Evolutionary conservation across 805 yeast species (phyloP), one percentile per base, ranked within the genome.

Genomic region (Lachancea meyersii): DNA sequence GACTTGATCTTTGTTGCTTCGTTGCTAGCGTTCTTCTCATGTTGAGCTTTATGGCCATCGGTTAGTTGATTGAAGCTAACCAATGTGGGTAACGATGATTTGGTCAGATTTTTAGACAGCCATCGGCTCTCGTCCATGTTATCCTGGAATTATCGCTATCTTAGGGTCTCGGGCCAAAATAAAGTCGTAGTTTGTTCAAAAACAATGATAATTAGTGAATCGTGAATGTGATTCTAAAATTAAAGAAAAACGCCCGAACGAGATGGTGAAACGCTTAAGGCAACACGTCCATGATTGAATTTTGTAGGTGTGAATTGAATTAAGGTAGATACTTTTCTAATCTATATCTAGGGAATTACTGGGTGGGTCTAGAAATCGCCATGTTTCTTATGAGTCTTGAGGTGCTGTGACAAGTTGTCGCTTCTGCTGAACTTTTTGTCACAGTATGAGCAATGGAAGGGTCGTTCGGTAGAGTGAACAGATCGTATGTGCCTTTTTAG

Each of bases 401-500:
- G 64, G 57, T 82, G 87, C 56, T 79, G 85, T 36, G 76, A 73
- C 52, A 80, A 67, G 52, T 81, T 82, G 55, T 82, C 88, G 11
- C 80, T 72, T 43, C 88, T 62, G 46, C 83, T 76, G 51, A 81
- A 81, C 50, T 73, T 75, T 57, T 79, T 80, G 33, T 67, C 68
- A 54, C 88, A 82, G 36, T 67, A 61, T 14, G 65, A 54, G 54
- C 87, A 82, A 38, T 70, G 73, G 60, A 72, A 80, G 1, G 82
- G 82, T 48, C 77, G 68, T 51, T 76, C 74, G 48, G 72, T 62
- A 21, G 80, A 72, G 56, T 81, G 88, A 49, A 80, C 78, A 18
- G 83, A 77, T 45, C 85, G 64, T 57, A 77, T 71, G 55, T 82
- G 88, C 43, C 88, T 64, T 56, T 78, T 79, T 54, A 80, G 64